These are phyloP conservation scores for Porogramme epimiltina DNA, from an alignment of 1,284 basidiomycete genomes.

Conservation along the genomic window DNA sequence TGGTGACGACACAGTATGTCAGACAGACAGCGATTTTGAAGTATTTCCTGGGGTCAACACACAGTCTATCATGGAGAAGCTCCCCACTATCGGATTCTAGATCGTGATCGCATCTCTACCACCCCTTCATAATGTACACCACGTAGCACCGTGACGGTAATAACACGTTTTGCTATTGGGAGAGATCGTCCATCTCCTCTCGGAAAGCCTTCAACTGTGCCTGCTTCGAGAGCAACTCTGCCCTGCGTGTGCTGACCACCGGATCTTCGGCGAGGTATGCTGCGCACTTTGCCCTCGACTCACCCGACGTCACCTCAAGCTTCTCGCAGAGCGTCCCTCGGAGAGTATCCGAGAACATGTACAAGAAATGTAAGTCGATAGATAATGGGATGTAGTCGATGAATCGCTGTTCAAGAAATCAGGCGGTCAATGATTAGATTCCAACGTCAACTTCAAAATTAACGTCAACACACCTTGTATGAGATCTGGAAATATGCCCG, in stretches of 20 bases:
- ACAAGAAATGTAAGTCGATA: conserved; percentile 47
- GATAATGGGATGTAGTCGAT: conserved; percentile 48
- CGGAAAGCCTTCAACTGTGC: conserved; percentile 35
- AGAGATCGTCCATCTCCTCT: too few species aligned
- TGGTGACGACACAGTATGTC: too few species aligned
- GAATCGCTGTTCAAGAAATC: conserved; percentile 48
- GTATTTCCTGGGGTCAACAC: too few species aligned
- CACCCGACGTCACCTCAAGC: conserved; percentile 39
- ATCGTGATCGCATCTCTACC: too few species aligned
- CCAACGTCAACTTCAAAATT: too few species aligned
- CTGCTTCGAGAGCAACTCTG: conserved; percentile 36
- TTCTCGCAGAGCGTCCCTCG: conserved; percentile 40
- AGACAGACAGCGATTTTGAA: too few species aligned
- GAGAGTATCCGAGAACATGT: conserved; percentile 36
- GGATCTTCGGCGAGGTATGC: conserved; percentile 46
- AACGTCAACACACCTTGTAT: conserved; percentile 39
- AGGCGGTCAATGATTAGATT: too few species aligned
- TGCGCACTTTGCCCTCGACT: conserved; percentile 37
- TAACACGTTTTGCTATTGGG: too few species aligned
- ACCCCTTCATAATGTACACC: too few species aligned
- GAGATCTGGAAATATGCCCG: conserved; percentile 52
- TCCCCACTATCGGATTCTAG: too few species aligned
- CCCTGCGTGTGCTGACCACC: conserved; percentile 35
- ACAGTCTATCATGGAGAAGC: too few species aligned
- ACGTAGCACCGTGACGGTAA: too few species aligned